Conservation (phyloP, 108 stramenopile genomes). For the Skeletonema potamos region DNA sequence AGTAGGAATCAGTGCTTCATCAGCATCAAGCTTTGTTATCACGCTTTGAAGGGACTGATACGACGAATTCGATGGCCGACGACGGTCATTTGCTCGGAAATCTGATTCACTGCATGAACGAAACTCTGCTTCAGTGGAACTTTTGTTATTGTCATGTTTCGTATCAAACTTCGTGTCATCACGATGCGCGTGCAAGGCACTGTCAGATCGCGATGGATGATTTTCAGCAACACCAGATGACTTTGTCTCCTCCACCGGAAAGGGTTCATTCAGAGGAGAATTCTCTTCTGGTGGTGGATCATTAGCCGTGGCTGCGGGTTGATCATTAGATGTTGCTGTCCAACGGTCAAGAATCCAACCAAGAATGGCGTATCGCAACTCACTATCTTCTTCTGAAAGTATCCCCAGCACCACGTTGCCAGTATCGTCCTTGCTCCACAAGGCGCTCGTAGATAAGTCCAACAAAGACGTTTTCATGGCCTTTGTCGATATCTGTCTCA, state of each 20-base stretch:
- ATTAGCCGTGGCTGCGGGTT: not conserved
- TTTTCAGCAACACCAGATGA: not conserved
- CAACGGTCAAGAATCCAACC: slow-evolving; percentile 38
- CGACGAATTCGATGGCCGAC: slow-evolving; percentile 7
- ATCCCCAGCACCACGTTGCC: slow-evolving; percentile 6
- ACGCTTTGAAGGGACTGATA: slow-evolving; percentile 27
- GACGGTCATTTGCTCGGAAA: not conserved
- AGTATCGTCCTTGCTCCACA: slow-evolving; percentile 20
- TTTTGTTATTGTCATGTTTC: not conserved
- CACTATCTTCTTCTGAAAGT: slow-evolving; percentile 30
- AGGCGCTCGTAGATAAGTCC: slow-evolving; percentile 25
- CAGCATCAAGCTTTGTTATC: slow-evolving; percentile 38
- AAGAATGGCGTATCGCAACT: slow-evolving; percentile 27
- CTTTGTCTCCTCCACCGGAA: not conserved
- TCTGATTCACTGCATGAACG: not conserved
- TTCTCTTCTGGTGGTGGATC: not conserved
- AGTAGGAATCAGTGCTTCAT: slow-evolving; percentile 36
- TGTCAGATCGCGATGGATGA: not conserved
- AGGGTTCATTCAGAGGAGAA: not conserved
- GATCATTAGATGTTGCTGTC: slow-evolving; percentile 12
- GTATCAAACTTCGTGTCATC: not conserved
- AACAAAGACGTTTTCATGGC: slow-evolving; percentile 29
- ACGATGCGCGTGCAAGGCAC: not conserved
- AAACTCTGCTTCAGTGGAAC: not conserved
- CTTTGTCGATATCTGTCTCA: slow-evolving; percentile 1